Conservation (phyloP, 257 asterid species). For the Echites panduratus region DNA sequence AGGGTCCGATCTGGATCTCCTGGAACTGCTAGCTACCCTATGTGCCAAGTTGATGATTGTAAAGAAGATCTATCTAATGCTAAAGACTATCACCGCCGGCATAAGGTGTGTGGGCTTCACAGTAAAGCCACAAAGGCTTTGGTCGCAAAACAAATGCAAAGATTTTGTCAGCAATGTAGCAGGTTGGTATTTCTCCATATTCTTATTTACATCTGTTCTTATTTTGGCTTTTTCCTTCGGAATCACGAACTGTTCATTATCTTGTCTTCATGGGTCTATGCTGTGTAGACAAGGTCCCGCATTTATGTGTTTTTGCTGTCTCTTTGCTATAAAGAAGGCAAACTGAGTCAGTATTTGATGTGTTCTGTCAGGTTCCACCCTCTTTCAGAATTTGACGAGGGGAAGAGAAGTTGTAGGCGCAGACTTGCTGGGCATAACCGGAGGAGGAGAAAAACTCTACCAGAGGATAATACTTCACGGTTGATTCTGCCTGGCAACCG, state of each 20-base stretch:
- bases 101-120: slow-evolving; percentile 88
- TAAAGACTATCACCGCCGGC: slow-evolving; percentile 88
- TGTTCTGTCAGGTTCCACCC: slow-evolving; percentile 70
- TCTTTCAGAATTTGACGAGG: slow-evolving; percentile 90
- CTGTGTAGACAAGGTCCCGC: neutral
- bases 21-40: slow-evolving; percentile 43
- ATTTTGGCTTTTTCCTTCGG: neutral
- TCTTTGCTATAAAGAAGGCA: slow-evolving; percentile 1
- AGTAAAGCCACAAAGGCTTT: slow-evolving; percentile 64
- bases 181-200: slow-evolving; percentile 22
- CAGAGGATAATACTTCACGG: slow-evolving; percentile 53
- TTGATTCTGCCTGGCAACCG: slow-evolving; percentile 34
- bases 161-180: slow-evolving; percentile 58
- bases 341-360: slow-evolving; percentile 8
- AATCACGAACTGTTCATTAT: neutral
- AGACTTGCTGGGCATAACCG: slow-evolving; percentile 95
- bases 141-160: slow-evolving; percentile 58
- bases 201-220: neutral
- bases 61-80: slow-evolving; percentile 59
- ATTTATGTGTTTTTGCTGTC: neutral
- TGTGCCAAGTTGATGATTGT: slow-evolving; percentile 87
- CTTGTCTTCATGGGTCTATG: neutral
- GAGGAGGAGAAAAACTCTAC: slow-evolving; percentile 92
- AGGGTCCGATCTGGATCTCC: slow-evolving; percentile 79
- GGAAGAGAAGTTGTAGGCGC: slow-evolving; percentile 94